Conservation (phyloP, 2,329 filamentous ascomycete species). For the Sporothrix humicola region DNA sequence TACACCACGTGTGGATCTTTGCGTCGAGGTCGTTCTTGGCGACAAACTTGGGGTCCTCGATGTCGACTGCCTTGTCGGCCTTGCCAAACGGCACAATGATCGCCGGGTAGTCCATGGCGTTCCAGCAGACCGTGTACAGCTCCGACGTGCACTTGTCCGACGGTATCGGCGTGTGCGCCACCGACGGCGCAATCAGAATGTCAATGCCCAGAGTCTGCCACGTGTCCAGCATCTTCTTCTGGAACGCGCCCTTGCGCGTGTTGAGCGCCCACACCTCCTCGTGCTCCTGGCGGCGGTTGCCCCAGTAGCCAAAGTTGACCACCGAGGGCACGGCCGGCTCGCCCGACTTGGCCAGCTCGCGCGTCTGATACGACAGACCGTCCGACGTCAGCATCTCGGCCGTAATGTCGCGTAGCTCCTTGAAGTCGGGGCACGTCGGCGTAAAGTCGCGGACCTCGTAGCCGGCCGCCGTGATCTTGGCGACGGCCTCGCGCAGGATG, state of each 20-base stretch:
- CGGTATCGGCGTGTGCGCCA: conserved; percentile 35
- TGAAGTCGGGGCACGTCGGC: conserved; percentile 37
- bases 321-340: conserved; percentile 37
- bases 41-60: conserved; percentile 7
- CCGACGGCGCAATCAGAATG: conserved; percentile 34
- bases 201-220: conserved; percentile 36
- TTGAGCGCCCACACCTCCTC: conserved; percentile 37
- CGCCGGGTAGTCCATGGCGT: conserved; percentile 37
- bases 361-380: conserved; percentile 36
- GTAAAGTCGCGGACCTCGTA: conserved; percentile 36
- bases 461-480: conserved; percentile 31
- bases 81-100: conserved; percentile 35
- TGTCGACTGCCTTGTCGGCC: conserved; percentile 33
- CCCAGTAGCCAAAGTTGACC: conserved; percentile 37
- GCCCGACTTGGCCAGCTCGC: conserved; percentile 33
- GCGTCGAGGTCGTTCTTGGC: conserved; percentile 35
- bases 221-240: conserved; percentile 38
- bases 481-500: conserved; percentile 30
- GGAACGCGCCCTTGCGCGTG: conserved; percentile 34
- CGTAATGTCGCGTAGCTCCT: conserved; percentile 34
- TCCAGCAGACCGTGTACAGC: conserved; percentile 38
- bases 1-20: conserved; percentile 33
- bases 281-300: conserved; percentile 32
- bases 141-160: conserved; percentile 28
- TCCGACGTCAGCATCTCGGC: conserved; percentile 34